Evolutionary conservation across 1,284 basidiomycete species (phyloP).

Genomic region (Salmacisia buchloeana): DNA sequence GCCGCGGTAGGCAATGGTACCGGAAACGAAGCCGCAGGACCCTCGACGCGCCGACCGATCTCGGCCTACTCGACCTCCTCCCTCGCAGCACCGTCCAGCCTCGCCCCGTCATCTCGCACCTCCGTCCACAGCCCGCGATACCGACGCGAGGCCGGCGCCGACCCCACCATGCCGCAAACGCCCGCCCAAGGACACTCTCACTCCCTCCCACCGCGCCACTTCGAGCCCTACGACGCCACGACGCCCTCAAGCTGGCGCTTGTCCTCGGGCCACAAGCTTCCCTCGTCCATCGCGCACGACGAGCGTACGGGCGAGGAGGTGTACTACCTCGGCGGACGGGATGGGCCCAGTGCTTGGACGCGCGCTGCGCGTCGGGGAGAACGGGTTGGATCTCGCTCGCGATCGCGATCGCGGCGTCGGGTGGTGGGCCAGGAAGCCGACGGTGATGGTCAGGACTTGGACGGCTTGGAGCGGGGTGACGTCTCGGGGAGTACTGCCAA

Average conservation of each 20-base stretch:
- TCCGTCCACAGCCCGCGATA: no score
- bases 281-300: not conserved
- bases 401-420: not conserved
- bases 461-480: not conserved
- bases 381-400: not conserved
- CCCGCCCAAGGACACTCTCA: no score
- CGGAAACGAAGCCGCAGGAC: no score
- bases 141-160: no score
- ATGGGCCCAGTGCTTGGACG: not conserved
- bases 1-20: no score
- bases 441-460: not conserved
- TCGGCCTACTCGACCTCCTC: no score
- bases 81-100: no score
- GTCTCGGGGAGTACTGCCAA: not conserved
- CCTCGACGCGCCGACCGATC: no score
- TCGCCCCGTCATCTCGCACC: no score
- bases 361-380: not conserved
- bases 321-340: not conserved
- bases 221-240: not conserved
- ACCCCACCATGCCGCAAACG: no score
- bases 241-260: slow-evolving; percentile 18
- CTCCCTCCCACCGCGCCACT: not conserved
- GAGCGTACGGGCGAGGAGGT: not conserved
- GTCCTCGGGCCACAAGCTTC: slow-evolving; percentile 32
- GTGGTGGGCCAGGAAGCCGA: not conserved